A percentile compares a stretch with the other conserved stretches of the same genome.
Conservation (phyloP, 2,329 filamentous ascomycete species). For the Epichloe bromicola region DNA sequence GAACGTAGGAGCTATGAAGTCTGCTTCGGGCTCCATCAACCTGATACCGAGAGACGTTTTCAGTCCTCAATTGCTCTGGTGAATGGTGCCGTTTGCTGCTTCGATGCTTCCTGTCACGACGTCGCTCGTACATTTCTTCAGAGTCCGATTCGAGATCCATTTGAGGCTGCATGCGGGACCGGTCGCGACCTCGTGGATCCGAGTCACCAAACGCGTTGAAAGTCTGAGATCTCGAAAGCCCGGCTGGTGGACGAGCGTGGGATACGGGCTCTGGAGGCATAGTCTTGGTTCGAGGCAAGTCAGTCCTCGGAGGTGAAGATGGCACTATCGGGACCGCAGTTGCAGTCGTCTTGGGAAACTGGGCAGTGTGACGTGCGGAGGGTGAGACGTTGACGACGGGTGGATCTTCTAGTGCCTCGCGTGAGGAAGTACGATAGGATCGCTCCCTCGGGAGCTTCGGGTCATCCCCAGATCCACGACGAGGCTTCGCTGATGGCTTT, state of each 20-base stretch:
- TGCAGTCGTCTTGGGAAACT: slow-evolving; percentile 15
- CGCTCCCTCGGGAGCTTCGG: slow-evolving; percentile 14
- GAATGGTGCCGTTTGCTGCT: slow-evolving; percentile 22
- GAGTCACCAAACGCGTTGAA: slow-evolving; percentile 16
- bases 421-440: slow-evolving; percentile 18
- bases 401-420: slow-evolving; percentile 20
- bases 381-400: slow-evolving; percentile 18
- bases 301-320: slow-evolving; percentile 20
- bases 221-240: slow-evolving; percentile 20
- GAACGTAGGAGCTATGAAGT: slow-evolving; percentile 16
- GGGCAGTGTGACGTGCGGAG: slow-evolving; percentile 15
- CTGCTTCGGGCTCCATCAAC: slow-evolving; percentile 17
- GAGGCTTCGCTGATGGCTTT: slow-evolving; percentile 17
- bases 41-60: slow-evolving; percentile 17
- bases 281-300: slow-evolving; percentile 21
- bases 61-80: slow-evolving; percentile 15
- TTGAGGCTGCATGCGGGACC: slow-evolving; percentile 25
- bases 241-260: slow-evolving; percentile 17
- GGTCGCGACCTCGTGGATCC: slow-evolving; percentile 22
- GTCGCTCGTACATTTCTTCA: slow-evolving; percentile 21
- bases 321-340: slow-evolving; percentile 13
- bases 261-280: slow-evolving; percentile 18
- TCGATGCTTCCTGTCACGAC: slow-evolving; percentile 22
- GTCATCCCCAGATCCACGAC: slow-evolving; percentile 21
- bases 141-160: slow-evolving; percentile 21